Percentiles rank a stretch among this genome's conserved stretches.
phyloP scores from a whole-genome alignment of 257 asterid genomes.

The Plantago major region DNA sequence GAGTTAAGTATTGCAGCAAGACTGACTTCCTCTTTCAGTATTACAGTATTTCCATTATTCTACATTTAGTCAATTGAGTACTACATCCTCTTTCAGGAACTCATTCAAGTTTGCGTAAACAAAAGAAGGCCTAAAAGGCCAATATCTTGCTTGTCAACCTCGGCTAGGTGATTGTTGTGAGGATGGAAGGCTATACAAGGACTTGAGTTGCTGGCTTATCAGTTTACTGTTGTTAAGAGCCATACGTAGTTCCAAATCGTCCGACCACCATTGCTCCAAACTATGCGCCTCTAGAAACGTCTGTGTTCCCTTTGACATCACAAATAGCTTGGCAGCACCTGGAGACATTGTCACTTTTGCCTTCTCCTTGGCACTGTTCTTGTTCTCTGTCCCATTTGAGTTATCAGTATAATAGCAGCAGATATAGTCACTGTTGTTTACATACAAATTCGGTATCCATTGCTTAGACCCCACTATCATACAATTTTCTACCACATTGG shows the following conservation, averaged over 20 bases:
- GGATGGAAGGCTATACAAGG: conserved; percentile 50
- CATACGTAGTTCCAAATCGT: conserved; percentile 75
- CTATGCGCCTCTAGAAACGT: conserved; percentile 96
- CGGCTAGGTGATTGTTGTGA: conserved; percentile 41
- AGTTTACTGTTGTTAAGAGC: conserved; percentile 75
- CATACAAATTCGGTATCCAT: conserved; percentile 84
- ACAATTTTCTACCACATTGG: conserved; percentile 18
- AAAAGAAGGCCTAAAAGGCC: too few relatives aligned
- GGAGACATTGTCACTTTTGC: conserved; percentile 16
- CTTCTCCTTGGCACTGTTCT: conserved; percentile 34
- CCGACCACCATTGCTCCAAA: conserved; percentile 99
- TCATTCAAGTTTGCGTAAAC: too few relatives aligned
- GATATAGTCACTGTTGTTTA: conserved; percentile 83
- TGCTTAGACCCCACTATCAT: conserved; percentile 47
- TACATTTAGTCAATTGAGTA: too few relatives aligned
- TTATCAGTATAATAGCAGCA: conserved; percentile 80
- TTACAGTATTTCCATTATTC: too few relatives aligned
- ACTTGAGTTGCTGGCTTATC: conserved; percentile 82
- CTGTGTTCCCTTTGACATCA: conserved; percentile 79
- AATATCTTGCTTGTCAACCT: conserved; percentile 4
- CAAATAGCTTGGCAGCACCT: conserved; percentile 68
- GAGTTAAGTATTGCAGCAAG: too few relatives aligned
- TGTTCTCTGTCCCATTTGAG: conserved; percentile 29
- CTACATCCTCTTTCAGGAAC: too few relatives aligned
- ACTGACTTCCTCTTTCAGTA: too few relatives aligned